Evolutionary conservation across 371 early-diverging fungal species (phyloP).

Genomic region (Chytridium lagenaria): DNA sequence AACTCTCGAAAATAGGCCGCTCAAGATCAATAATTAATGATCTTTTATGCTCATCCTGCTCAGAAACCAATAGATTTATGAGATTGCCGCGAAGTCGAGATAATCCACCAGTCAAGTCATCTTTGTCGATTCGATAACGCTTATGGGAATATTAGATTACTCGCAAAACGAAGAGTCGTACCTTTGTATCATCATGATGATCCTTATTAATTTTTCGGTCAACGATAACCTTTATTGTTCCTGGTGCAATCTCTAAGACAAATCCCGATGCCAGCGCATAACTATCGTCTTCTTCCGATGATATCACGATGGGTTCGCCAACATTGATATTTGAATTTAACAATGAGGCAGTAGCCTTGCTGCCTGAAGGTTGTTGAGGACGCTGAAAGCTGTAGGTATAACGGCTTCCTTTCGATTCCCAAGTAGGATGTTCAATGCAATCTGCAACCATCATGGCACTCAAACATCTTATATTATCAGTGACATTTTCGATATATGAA

Average conservation of each 20-base stretch:
- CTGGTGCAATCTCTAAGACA: conserved; percentile 58
- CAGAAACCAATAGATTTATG: conserved; percentile 67
- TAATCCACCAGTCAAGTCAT: conserved; percentile 75
- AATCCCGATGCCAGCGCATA: conserved; percentile 82
- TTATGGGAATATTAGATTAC: not conserved
- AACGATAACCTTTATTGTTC: conserved; percentile 62
- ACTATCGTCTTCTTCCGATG: conserved; percentile 74
- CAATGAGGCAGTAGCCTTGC: conserved; percentile 20
- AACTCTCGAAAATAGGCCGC: conserved; percentile 63
- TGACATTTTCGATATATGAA: conserved; percentile 22
- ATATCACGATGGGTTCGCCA: conserved; percentile 87
- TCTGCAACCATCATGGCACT: not conserved
- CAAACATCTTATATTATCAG: conserved; percentile 9
- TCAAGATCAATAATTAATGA: conserved; percentile 83
- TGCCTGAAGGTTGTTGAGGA: not conserved
- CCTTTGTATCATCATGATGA: not conserved
- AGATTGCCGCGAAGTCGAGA: conserved; percentile 75
- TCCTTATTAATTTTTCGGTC: conserved; percentile 65
- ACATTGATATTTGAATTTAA: conserved; percentile 60
- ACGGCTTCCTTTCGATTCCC: not conserved
- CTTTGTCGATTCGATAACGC: conserved; percentile 83
- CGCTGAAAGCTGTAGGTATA: not conserved
- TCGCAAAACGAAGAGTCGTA: not conserved
- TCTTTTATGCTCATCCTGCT: conserved; percentile 59
- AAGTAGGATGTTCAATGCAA: not conserved